phyloP scores from a whole-genome alignment of 176 grass and related monocot species.

The Carex littledalei region DNA sequence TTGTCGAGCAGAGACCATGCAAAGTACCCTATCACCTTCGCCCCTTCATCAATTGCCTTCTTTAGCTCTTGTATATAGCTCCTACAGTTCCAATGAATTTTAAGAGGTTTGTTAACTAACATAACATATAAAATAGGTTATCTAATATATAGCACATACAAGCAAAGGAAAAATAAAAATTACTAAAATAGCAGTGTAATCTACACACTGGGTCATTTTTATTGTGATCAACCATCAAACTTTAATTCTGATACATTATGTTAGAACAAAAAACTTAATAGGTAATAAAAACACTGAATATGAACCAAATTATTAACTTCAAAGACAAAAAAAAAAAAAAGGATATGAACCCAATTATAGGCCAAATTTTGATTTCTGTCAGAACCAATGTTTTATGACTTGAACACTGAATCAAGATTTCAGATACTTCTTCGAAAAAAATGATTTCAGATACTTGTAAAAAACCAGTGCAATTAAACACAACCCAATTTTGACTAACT shows the following conservation, averaged over 20 bases:
- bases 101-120: not conserved
- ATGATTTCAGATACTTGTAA: not conserved
- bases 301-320: not conserved
- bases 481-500: not conserved
- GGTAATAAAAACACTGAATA: not conserved
- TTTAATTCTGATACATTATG: not conserved
- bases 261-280: not conserved
- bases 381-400: not conserved
- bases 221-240: not conserved
- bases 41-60: constrained; percentile 70
- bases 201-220: not conserved
- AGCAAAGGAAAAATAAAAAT: not conserved
- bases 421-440: not conserved
- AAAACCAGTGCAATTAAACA: not conserved
- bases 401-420: not conserved
- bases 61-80: constrained; percentile 75
- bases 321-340: not conserved
- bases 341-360: not conserved
- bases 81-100: constrained; percentile 2
- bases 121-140: not conserved
- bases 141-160: not conserved
- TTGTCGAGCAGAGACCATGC: constrained; percentile 95
- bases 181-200: not conserved
- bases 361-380: not conserved
- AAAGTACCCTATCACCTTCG: constrained; percentile 73